Evolutionary conservation across 2,329 filamentous ascomycete species (phyloP).

Genomic region (Nigrospora sphaerica): DNA sequence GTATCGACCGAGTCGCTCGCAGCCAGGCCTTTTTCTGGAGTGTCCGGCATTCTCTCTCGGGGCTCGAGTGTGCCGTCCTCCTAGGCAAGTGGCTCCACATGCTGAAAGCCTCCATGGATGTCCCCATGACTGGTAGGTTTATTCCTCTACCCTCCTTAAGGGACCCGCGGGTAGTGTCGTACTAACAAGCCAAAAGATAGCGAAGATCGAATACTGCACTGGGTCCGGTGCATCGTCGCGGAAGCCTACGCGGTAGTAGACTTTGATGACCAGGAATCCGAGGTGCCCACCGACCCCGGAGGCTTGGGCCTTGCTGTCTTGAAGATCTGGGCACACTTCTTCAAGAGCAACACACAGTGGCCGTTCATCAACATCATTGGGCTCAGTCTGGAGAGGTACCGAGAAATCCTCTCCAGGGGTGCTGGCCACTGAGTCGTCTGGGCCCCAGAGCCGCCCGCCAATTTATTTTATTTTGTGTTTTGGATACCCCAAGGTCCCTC

Average conservation of each 20-base stretch:
- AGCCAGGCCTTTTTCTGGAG: constrained; percentile 52
- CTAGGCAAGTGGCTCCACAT: constrained; percentile 41
- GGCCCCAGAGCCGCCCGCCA: too few relatives aligned
- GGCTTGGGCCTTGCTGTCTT: constrained; percentile 30
- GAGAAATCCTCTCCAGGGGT: constrained; percentile 13
- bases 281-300: constrained; percentile 17
- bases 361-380: constrained; percentile 39
- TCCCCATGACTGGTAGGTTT: constrained; percentile 19
- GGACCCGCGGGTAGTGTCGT: neutral
- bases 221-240: constrained; percentile 37
- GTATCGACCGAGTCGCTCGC: constrained; percentile 44
- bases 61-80: constrained; percentile 46
- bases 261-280: constrained; percentile 28
- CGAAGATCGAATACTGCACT: constrained; percentile 37
- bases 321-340: constrained; percentile 38
- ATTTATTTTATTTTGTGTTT: too few relatives aligned
- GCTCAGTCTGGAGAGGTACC: constrained; percentile 28
- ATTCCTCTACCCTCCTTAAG: neutral
- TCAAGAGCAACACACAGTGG: constrained; percentile 40
- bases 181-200: constrained; percentile 16
- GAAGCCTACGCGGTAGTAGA: constrained; percentile 32
- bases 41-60: constrained; percentile 46
- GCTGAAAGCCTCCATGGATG: constrained; percentile 11
- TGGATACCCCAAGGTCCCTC: too few relatives aligned
- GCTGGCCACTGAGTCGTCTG: neutral